A percentile compares a stretch with the other conserved stretches of the same genome.
Conservation (phyloP, 179 eudicot genomes). For the Spergularia azorica region DNA sequence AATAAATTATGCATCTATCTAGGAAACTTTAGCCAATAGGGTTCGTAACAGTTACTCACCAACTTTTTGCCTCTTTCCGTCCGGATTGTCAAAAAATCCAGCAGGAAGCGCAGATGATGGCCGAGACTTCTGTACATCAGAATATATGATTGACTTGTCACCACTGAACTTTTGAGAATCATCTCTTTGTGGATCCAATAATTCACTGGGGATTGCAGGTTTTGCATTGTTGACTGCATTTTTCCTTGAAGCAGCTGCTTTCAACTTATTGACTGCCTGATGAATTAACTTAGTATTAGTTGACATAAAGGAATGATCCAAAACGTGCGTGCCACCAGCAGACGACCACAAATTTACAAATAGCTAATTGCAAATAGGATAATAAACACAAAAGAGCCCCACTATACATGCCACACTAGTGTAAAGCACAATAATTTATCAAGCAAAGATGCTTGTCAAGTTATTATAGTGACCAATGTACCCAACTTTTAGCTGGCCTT, state of each 20-base stretch:
- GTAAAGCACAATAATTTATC: background rate
- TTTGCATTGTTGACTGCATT: slow-evolving; percentile 45
- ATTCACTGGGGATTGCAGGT: slow-evolving; percentile 41
- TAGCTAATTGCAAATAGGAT: background rate
- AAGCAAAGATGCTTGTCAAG: background rate
- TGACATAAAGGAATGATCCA: background rate
- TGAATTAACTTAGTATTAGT: slow-evolving; percentile 15
- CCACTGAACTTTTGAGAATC: slow-evolving; percentile 31
- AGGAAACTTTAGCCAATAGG: background rate
- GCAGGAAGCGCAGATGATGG: slow-evolving; percentile 64
- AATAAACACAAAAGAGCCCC: background rate
- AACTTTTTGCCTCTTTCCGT: slow-evolving; percentile 57
- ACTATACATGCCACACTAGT: too few species aligned
- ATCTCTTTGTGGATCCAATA: slow-evolving; percentile 39
- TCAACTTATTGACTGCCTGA: slow-evolving; percentile 71
- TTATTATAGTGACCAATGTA: background rate
- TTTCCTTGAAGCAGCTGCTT: slow-evolving; percentile 68
- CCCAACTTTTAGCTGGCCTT: background rate
- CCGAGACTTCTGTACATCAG: slow-evolving; percentile 40
- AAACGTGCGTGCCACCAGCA: background rate
- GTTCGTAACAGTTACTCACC: slow-evolving; percentile 39
- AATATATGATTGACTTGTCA: slow-evolving; percentile 36
- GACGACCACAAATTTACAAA: background rate
- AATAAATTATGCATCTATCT: background rate
- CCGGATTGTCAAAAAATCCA: slow-evolving; percentile 70